Base-by-base conservation (phyloP, 2,329 filamentous ascomycete genomes). In the Proliferodiscus dingleyae region DNA sequence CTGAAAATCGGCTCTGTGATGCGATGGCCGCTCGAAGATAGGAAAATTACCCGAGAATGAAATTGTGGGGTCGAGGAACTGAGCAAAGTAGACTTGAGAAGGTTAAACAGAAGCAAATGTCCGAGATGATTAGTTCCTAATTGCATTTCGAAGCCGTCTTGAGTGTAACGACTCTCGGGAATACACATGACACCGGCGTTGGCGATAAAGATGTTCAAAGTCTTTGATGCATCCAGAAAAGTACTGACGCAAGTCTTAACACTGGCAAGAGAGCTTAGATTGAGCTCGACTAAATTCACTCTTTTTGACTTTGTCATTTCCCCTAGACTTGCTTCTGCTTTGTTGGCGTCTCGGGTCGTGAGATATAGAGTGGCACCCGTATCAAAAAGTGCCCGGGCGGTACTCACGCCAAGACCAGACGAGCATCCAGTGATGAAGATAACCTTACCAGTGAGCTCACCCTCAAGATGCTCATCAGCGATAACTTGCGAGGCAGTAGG, bases 61-160 rank as follows among this genome's bases (percentile, higher is more conserved):
- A 70, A 73, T 0, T 56, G 50, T 0, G 68, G 58, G 0, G 66
- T 69, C 1, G 65, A 53, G 4, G 65, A 64, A 0, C 63, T 52
- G 0, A 77, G 57, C 5, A 79, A 57, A 0, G 66, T 56, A 0
- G 66, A 58, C 23, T 71, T 71, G 13, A 80, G 63, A 2, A 77
- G 67, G 22, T 73, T 60, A 54, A 76, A 74, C 11, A 79, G 67
- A 0, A 78, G 66, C 60, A 79, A 79, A 50, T 78, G 72, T 15
- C 62, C 66, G 4, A 80, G 63, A 54, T 79, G 70, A 56, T 78
- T 78, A 13, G 67, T 70, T 38, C 67, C 74, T 47, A 79, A 71
- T 46, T 79, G 74, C 0, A 59, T 58, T 51, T 80, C 75, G 55
- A 69, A 71, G 21, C 71, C 71, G 47, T 76, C 72, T 18, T 52